Base-by-base conservation (phyloP, 805 yeast genomes). In the Hanseniaspora nectarophila region DNA sequence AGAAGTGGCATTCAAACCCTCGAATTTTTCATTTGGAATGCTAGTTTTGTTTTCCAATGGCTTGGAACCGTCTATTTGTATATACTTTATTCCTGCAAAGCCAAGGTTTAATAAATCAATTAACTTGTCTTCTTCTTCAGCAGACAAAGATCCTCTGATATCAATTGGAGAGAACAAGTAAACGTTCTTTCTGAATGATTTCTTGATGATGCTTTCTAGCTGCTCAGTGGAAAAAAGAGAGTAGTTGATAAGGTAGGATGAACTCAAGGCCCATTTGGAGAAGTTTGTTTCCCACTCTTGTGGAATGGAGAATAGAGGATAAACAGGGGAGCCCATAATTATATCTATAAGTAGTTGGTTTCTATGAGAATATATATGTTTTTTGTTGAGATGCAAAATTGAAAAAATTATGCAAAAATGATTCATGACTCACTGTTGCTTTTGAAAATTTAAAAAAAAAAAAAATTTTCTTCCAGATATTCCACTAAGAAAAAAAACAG, bases 81-180 rank as follows among this genome's bases (percentile, higher is more conserved):
- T 40, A 21, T 43, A 32, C 10, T 26, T 43, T 37, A 51, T 18
- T 40, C 53, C 31, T 18, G 66, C 60, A 13, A 80, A 75, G 43
- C 92, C 92, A 47, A 69, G 70, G 60, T 85, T 83, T 54, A 85
- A 70, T 35, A 82, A 61, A 8, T 69, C 74, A 37, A 80, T 39
- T 8, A 48, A 12, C 13, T 40, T 40, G 24, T 33, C 40, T 18
- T 37, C 35, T 12, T 40, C 45, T 16, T 48, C 54, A 8, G 56
- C 44, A 8, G 55, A 38, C 5, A 51, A 34, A 29, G 61, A 58
- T 53, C 64, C 64, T 23, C 61, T 51, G 9, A 74, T 73, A 16
- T 70, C 43, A 21, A 37, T 21, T n/a, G 51, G 15, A 9, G 43
- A 35, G 23, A 48, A 48, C 7, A 48, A n/a, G n/a, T 48, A 48